Evolutionary conservation across 495 filamentous ascomycete species (phyloP).

Genomic region (Chaetomium tenue): DNA sequence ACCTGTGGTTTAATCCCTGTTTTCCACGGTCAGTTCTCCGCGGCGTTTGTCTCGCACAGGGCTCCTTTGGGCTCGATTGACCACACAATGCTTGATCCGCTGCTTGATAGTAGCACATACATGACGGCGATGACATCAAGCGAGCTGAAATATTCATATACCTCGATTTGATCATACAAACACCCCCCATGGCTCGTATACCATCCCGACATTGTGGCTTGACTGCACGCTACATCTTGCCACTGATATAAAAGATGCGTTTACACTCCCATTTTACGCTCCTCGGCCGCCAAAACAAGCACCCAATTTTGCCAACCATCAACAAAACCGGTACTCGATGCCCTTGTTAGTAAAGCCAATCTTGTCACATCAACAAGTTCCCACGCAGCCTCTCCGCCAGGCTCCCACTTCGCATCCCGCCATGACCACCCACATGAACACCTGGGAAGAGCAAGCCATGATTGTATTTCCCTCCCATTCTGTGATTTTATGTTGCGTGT

Average conservation of each 20-base stretch:
- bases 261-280: not conserved
- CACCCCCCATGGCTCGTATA: no score
- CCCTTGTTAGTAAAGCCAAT: not conserved
- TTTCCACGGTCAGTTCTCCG: not conserved
- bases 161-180: not conserved
- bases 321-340: not conserved
- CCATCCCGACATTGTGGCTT: no score
- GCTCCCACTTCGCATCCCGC: not conserved
- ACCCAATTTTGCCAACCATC: not conserved
- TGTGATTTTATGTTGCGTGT: not conserved
- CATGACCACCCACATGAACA: slow-evolving; percentile 25
- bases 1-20: not conserved
- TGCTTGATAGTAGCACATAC: not conserved
- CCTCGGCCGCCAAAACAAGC: not conserved
- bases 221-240: no score
- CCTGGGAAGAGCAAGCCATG: slow-evolving; percentile 31
- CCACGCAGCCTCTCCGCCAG: not conserved
- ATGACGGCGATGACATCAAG: not conserved
- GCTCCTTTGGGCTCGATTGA: not conserved
- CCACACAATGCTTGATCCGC: slow-evolving; percentile 2
- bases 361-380: not conserved
- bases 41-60: not conserved
- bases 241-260: not conserved
- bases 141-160: not conserved
- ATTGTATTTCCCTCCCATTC: slow-evolving; percentile 19